Percentiles rank a stretch among this genome's conserved stretches.
Conservation (phyloP, 106 monocot genomes). For the Dioscorea alata region DNA sequence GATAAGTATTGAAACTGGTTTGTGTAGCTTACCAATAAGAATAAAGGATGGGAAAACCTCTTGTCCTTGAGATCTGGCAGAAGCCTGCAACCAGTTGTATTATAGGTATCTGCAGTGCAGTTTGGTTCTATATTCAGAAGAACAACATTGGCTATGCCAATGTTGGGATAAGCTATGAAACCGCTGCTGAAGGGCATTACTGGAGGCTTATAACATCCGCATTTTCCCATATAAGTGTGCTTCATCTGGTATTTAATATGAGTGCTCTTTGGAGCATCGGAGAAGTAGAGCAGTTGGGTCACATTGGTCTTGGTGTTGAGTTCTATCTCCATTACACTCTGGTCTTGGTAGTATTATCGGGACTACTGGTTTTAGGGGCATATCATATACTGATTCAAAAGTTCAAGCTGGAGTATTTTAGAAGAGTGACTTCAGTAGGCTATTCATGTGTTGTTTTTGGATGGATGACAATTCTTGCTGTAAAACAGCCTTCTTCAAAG, state of each 20-base stretch:
- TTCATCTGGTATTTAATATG: constrained; percentile 92
- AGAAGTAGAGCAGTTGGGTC: constrained; percentile 50
- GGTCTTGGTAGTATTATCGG: constrained; percentile 63
- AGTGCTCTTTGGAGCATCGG: constrained; percentile 95
- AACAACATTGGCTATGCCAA: constrained; percentile 61
- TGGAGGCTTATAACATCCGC: constrained; percentile 90
- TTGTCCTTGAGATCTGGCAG: constrained; percentile 69
- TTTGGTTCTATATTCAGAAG: constrained; percentile 95
- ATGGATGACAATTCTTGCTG: constrained; percentile 98
- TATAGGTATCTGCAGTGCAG: constrained; percentile 58
- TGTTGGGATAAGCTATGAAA: constrained; percentile 84
- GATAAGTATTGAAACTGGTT: not conserved
- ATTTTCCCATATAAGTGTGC: constrained; percentile 81
- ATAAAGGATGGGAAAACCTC: constrained; percentile 66
- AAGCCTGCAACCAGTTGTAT: constrained; percentile 83
- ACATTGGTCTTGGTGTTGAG: constrained; percentile 61
- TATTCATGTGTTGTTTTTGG: constrained; percentile 96
- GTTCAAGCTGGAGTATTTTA: constrained; percentile 82
- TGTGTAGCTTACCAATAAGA: too few species aligned
- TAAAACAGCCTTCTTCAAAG: constrained; percentile 85
- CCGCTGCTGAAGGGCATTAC: constrained; percentile 69
- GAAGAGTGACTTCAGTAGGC: constrained; percentile 78
- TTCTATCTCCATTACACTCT: constrained; percentile 89
- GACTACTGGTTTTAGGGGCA: constrained; percentile 50
- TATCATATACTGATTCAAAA: constrained; percentile 81